phyloP scores from a whole-genome alignment of 352 stramenopile species.

The Phytophthora tentaculata region DNA sequence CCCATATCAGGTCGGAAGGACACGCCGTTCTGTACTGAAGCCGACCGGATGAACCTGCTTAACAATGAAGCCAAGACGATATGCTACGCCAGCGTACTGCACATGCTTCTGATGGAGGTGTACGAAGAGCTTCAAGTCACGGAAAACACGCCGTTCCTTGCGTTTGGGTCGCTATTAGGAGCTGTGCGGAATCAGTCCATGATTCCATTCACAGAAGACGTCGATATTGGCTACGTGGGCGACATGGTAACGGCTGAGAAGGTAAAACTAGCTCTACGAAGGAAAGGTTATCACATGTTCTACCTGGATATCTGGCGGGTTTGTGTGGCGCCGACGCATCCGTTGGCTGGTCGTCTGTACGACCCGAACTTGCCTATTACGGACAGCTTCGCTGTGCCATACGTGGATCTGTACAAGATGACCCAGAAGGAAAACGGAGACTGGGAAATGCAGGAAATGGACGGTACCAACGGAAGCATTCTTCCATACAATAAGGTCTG shows the following conservation, averaged over 20 bases:
- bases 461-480: slow-evolving; percentile 17
- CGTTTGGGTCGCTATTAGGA: slow-evolving; percentile 52
- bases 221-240: slow-evolving; percentile 46
- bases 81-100: slow-evolving; percentile 53
- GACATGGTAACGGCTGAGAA: slow-evolving; percentile 6
- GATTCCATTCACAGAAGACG: slow-evolving; percentile 60
- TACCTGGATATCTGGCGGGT: slow-evolving; percentile 40
- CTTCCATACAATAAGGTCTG: slow-evolving; percentile 25
- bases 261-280: slow-evolving; percentile 23
- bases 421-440: slow-evolving; percentile 17
- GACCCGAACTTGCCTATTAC: slow-evolving; percentile 26
- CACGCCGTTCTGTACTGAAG: slow-evolving; percentile 39
- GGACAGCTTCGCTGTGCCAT: slow-evolving; percentile 20
- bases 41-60: slow-evolving; percentile 56
- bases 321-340: slow-evolving; percentile 42
- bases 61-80: slow-evolving; percentile 26
- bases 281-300: slow-evolving; percentile 57
- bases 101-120: slow-evolving; percentile 36
- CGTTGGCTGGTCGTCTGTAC: slow-evolving; percentile 42
- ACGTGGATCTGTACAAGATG: slow-evolving; percentile 47
- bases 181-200: slow-evolving; percentile 51
- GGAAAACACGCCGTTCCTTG: slow-evolving; percentile 32
- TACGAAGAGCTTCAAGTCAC: slow-evolving; percentile 24
- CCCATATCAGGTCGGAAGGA: slow-evolving; percentile 55
- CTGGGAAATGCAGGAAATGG: slow-evolving; percentile 26